Conservation (phyloP, 1,284 basidiomycete species). For the Austropuccinia psidii region DNA sequence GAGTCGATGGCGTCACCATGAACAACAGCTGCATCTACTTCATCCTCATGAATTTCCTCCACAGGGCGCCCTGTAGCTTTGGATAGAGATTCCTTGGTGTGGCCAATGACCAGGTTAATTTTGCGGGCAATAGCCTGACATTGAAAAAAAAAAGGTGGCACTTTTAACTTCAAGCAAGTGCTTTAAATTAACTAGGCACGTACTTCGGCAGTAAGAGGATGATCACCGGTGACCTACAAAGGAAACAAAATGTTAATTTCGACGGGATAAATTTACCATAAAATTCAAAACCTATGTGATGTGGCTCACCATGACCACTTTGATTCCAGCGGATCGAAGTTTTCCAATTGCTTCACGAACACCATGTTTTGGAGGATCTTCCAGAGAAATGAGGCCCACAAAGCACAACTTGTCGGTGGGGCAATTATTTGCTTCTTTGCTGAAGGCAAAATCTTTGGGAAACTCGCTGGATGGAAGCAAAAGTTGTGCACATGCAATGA, state of each 20-base stretch:
- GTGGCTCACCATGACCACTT: slow-evolving; percentile 65
- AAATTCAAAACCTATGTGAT: no score
- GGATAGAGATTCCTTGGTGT: slow-evolving; percentile 58
- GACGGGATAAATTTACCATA: no score
- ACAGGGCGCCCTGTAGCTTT: slow-evolving; percentile 55
- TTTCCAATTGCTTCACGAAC: slow-evolving; percentile 63
- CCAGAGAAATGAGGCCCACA: slow-evolving; percentile 59
- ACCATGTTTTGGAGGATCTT: slow-evolving; percentile 63
- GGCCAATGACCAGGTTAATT: slow-evolving; percentile 56
- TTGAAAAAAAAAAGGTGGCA: not conserved
- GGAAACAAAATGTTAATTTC: not conserved
- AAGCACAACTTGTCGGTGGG: slow-evolving; percentile 58
- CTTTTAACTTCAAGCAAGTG: no score
- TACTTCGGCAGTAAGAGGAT: slow-evolving; percentile 55
- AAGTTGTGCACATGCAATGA: slow-evolving; percentile 60
- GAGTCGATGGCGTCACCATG: slow-evolving; percentile 55
- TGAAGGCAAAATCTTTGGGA: slow-evolving; percentile 53
- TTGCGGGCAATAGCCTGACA: slow-evolving; percentile 57
- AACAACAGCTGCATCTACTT: slow-evolving; percentile 59
- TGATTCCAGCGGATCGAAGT: slow-evolving; percentile 60
- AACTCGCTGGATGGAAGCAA: slow-evolving; percentile 54
- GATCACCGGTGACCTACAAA: slow-evolving; percentile 50
- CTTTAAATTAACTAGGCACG: not conserved
- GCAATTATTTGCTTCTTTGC: slow-evolving; percentile 55
- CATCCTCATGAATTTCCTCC: slow-evolving; percentile 61